phyloP scores from a whole-genome alignment of 1,284 basidiomycete genomes.

The Ceratobasidium sp. region DNA sequence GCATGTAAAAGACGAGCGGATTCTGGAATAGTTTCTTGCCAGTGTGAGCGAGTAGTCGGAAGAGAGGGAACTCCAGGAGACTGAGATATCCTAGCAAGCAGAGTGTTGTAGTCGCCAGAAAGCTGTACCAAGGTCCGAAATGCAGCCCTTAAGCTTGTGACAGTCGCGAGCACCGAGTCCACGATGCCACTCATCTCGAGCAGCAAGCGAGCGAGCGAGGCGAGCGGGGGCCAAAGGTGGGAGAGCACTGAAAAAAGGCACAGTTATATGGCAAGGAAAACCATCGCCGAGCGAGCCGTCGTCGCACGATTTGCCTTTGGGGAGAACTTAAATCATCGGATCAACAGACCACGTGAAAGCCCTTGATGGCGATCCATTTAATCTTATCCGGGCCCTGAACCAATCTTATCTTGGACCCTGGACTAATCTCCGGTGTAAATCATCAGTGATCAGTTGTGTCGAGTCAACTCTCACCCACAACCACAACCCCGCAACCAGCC shows the following conservation, averaged over 20 bases:
- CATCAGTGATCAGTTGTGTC: conserved; percentile 22
- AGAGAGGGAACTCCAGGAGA: conserved; percentile 41
- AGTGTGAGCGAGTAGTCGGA: conserved; percentile 33
- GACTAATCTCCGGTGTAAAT: conserved; percentile 9
- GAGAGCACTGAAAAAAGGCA: no score
- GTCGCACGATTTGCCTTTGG: neutral
- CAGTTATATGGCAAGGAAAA: no score
- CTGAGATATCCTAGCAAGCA: conserved; percentile 20
- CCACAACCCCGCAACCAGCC: conserved; percentile 61
- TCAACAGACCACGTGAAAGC: neutral
- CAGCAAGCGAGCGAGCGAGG: neutral
- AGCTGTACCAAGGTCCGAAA: conserved; percentile 24
- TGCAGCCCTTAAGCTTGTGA: conserved; percentile 21
- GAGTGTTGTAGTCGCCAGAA: conserved; percentile 13
- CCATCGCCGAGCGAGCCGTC: no score
- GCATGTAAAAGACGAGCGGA: conserved; percentile 38
- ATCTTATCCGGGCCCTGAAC: no score
- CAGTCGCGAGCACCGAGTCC: neutral
- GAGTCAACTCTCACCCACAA: conserved; percentile 30
- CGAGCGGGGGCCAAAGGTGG: no score
- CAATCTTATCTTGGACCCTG: conserved; percentile 20
- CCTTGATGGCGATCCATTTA: conserved; percentile 11
- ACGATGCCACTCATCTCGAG: conserved; percentile 16
- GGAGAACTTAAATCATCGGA: neutral
- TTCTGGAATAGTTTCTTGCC: conserved; percentile 32